Conservation (phyloP, 1,139 yeast genomes). For the Pneumocystis carinii region DNA sequence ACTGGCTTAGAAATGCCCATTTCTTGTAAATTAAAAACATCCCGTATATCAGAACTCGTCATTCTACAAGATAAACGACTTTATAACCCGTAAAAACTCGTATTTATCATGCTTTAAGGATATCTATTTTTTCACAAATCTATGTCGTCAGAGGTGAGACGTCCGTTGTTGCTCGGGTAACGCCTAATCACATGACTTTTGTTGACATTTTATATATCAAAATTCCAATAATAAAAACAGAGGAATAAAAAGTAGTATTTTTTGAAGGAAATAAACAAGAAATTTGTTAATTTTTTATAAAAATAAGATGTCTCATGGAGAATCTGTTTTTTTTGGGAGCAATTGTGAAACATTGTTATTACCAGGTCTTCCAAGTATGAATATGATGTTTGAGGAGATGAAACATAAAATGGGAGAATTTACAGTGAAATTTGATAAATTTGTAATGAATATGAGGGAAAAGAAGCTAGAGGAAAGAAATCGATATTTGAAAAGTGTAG, state of each 20-base stretch:
- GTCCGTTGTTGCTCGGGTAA: neutral
- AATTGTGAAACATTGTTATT: neutral
- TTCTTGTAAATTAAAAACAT: neutral
- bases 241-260: neutral
- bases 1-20: neutral
- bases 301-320: neutral
- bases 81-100: neutral
- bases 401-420: slow-evolving; percentile 7
- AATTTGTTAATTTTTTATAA: neutral
- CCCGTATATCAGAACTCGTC: neutral
- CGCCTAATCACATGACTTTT: neutral
- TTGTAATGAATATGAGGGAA: slow-evolving; percentile 7
- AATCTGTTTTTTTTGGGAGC: neutral
- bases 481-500: slow-evolving; percentile 6
- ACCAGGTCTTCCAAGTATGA: neutral
- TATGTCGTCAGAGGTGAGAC: neutral
- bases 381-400: neutral
- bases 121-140: neutral
- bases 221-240: neutral
- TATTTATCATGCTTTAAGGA: neutral
- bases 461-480: slow-evolving; percentile 3
- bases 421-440: slow-evolving; percentile 9
- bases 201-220: neutral
- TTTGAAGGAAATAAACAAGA: neutral
- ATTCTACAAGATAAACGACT: neutral